A percentile compares a stretch with the other conserved stretches of the same genome.
phyloP scores from a whole-genome alignment of 164 flowering plant genomes.

The Malania oleifera region DNA sequence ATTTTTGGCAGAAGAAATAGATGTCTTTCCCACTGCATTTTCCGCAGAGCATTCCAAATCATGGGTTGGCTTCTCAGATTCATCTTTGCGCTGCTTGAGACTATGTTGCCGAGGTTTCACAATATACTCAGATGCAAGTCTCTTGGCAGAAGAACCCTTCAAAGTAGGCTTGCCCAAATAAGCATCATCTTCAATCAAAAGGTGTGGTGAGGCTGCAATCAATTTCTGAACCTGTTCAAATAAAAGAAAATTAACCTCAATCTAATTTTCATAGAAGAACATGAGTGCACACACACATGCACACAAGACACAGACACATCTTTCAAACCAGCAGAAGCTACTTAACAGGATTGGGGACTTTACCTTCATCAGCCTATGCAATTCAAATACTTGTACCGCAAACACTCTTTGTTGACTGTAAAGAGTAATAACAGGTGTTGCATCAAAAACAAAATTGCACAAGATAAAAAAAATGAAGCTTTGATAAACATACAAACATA shows the following conservation, averaged over 20 bases:
- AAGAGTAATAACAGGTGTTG: slow-evolving; percentile 7
- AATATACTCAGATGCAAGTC: slow-evolving; percentile 26
- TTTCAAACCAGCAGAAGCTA: background rate
- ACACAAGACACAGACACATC: background rate
- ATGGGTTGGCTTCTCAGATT: slow-evolving; percentile 10
- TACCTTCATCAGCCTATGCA: slow-evolving; percentile 86
- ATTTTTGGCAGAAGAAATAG: slow-evolving; percentile 33
- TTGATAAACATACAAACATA: background rate
- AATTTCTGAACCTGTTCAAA: slow-evolving; percentile 65
- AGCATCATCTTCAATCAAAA: slow-evolving; percentile 34
- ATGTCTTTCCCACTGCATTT: slow-evolving; percentile 44
- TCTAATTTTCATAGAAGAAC: background rate
- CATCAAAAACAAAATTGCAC: slow-evolving; percentile 16
- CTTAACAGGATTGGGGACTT: slow-evolving; percentile 7
- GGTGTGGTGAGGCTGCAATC: slow-evolving; percentile 61
- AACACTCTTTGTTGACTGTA: slow-evolving; percentile 85
- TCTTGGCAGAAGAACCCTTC: slow-evolving; percentile 23
- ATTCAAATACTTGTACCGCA: slow-evolving; percentile 87
- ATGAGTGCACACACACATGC: too few species aligned
- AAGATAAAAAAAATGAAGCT: background rate
- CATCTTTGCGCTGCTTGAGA: slow-evolving; percentile 34
- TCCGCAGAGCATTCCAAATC: slow-evolving; percentile 16
- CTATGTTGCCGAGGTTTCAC: slow-evolving; percentile 25
- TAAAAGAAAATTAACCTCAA: background rate
- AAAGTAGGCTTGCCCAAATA: slow-evolving; percentile 25